A percentile compares a stretch with the other conserved stretches of the same genome.
phyloP scores from a whole-genome alignment of 1,284 basidiomycete species.

The Fomitopsis pinicola region DNA sequence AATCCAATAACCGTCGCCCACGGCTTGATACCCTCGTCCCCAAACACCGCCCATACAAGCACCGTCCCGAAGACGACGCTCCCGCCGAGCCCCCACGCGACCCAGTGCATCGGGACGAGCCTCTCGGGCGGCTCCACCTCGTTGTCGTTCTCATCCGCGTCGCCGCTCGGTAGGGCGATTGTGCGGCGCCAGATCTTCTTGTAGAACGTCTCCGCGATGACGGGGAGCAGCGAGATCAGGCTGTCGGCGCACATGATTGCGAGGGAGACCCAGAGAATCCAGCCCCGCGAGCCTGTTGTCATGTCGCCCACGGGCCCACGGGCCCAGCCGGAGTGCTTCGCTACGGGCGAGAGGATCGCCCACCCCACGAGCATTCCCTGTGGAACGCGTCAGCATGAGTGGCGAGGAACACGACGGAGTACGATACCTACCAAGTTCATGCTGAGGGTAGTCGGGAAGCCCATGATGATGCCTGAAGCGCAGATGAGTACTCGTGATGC shows the following conservation, averaged over 20 bases:
- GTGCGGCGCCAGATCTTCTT: constrained; percentile 16
- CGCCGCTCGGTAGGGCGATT: constrained; percentile 9
- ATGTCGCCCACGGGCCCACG: constrained; percentile 86
- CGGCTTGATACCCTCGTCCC: constrained; percentile 84
- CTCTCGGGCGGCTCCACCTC: constrained; percentile 80
- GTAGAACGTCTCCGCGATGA: constrained; percentile 42
- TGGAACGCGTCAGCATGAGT: background rate
- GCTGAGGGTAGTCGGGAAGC: constrained; percentile 87
- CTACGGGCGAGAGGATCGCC: constrained; percentile 85
- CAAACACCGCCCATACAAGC: constrained; percentile 87
- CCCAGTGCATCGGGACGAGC: constrained; percentile 80
- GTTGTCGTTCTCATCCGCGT: constrained; percentile 41
- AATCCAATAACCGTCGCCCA: constrained; percentile 92
- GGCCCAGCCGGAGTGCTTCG: constrained; percentile 84
- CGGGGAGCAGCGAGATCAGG: constrained; percentile 78
- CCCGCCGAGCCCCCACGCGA: constrained; percentile 58
- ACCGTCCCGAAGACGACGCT: constrained; percentile 72
- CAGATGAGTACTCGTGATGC: too few species aligned
- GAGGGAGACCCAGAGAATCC: constrained; percentile 93
- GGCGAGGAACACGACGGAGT: background rate
- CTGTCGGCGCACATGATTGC: constrained; percentile 95
- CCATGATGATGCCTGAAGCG: constrained; percentile 89
- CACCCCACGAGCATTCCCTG: constrained; percentile 95
- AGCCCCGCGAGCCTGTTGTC: constrained; percentile 80
- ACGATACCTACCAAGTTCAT: constrained; percentile 74